Evolutionary conservation across 768 basidiomycete species (phyloP).

Genomic region (Auriscalpium vulgare): DNA sequence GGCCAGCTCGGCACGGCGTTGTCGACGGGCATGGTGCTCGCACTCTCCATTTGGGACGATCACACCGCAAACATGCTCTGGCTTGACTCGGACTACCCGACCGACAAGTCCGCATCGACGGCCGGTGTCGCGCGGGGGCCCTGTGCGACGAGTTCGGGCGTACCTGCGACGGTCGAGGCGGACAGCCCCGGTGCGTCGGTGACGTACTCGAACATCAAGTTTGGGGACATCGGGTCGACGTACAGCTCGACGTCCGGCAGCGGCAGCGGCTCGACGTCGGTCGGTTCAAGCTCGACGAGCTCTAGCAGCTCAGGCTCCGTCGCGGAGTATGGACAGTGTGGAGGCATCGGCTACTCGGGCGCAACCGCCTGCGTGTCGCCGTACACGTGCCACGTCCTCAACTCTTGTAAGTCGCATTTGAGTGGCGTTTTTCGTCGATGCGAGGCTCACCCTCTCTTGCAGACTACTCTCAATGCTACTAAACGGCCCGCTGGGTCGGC

Average conservation of each 20-base stretch:
- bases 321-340: constrained; percentile 17
- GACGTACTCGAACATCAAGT: constrained; percentile 48
- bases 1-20: constrained; percentile 25
- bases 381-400: constrained; percentile 8
- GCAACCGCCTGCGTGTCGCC: constrained; percentile 10
- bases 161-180: constrained; percentile 36
- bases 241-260: constrained; percentile 17
- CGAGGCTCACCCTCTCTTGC: background rate
- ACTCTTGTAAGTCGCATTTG: background rate
- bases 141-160: constrained; percentile 41
- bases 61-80: constrained; percentile 47
- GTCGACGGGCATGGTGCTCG: constrained; percentile 37
- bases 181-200: constrained; percentile 33
- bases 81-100: constrained; percentile 46
- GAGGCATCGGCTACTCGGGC: constrained; percentile 16
- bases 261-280: background rate
- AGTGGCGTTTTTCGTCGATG: background rate
- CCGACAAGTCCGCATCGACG: constrained; percentile 17
- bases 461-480: constrained; percentile 10
- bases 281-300: constrained; percentile 1
- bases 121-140: constrained; percentile 43
- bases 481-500: background rate
- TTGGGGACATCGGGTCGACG: constrained; percentile 42
- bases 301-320: constrained; percentile 2
- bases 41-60: constrained; percentile 46